Conservation (phyloP, 805 yeast species). For the Ascoidea tarda region DNA sequence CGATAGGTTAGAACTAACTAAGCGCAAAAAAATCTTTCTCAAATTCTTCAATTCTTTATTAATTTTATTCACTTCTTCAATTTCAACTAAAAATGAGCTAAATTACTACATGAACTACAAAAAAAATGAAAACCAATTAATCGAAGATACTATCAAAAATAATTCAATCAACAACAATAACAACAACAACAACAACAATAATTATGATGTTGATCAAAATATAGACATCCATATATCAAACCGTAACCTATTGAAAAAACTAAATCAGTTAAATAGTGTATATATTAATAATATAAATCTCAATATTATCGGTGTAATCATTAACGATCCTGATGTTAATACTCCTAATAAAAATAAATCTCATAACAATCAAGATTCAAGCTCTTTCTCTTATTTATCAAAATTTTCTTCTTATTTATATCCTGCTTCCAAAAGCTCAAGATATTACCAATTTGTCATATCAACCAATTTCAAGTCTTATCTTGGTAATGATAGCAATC, state of each 20-base stretch:
- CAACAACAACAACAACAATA: no score
- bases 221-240: no score
- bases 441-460: neutral
- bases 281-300: no score
- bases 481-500: no score
- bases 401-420: neutral
- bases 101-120: conserved; percentile 21
- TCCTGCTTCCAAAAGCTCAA: no score
- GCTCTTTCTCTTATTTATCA: neutral
- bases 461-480: neutral
- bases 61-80: conserved; percentile 61
- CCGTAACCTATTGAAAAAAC: no score
- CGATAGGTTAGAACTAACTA: conserved; percentile 65
- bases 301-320: no score
- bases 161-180: no score
- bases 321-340: no score
- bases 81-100: conserved; percentile 46
- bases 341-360: neutral
- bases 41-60: conserved; percentile 51
- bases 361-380: neutral
- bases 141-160: no score
- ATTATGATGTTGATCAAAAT: neutral
- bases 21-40: conserved; percentile 46
- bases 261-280: no score
- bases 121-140: neutral